These are phyloP conservation scores for Strobilomyces dryophilus DNA, from an alignment of 768 basidiomycete species.

Conservation along the genomic window DNA sequence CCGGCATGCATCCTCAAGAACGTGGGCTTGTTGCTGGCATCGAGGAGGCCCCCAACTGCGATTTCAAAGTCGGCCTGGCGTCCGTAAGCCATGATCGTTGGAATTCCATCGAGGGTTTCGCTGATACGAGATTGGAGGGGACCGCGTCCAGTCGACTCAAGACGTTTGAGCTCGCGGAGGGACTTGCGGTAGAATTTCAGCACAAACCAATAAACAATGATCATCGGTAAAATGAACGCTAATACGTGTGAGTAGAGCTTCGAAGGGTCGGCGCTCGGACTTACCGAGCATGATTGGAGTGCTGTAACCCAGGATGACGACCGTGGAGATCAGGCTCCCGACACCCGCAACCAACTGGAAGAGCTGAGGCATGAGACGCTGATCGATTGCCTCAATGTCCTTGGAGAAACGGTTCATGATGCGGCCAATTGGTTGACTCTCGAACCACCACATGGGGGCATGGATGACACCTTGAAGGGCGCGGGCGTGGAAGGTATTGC, in stretches of 20 bases:
- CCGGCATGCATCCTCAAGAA: conserved; percentile 26
- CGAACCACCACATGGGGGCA: conserved; percentile 30
- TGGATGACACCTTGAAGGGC: conserved; percentile 21
- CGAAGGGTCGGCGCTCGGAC: conserved; percentile 22
- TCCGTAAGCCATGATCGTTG: conserved; percentile 47
- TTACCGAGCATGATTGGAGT: conserved; percentile 33
- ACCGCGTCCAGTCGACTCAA: conserved; percentile 43
- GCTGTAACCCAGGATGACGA: conserved; percentile 21
- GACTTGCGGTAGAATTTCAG: conserved; percentile 46
- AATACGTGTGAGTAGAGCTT: conserved; percentile 15
- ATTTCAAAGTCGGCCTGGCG: conserved; percentile 26
- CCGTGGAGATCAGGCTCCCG: conserved; percentile 24
- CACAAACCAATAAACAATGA: conserved; percentile 37
- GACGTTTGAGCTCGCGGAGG: conserved; percentile 44
- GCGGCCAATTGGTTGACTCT: conserved; percentile 37
- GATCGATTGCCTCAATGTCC: conserved; percentile 38
- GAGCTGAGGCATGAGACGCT: conserved; percentile 31
- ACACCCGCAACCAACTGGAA: conserved; percentile 24
- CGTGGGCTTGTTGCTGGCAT: conserved; percentile 26
- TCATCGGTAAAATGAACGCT: conserved; percentile 23
- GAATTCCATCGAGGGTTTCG: conserved; percentile 45
- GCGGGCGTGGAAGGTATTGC: conserved; percentile 24
- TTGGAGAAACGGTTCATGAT: conserved; percentile 48
- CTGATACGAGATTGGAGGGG: conserved; percentile 49
- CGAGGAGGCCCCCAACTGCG: conserved; percentile 18